Conservation (phyloP, 202 grass and related monocot genomes). For the Schoenoplectus triqueter region DNA sequence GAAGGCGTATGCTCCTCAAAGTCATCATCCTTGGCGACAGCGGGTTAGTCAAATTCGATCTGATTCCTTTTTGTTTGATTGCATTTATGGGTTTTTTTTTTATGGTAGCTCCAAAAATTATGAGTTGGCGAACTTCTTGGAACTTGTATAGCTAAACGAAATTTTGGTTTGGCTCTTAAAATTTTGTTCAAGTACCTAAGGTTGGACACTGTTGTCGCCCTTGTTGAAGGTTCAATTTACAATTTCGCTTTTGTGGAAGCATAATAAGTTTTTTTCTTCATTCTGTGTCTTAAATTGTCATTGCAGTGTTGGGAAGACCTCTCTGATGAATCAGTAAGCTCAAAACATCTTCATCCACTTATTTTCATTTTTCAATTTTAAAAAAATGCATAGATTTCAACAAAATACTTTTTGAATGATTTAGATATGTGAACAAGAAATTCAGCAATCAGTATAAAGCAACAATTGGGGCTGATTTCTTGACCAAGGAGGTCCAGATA, state of each 20-base stretch:
- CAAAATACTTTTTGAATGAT: neutral
- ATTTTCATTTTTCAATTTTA: neutral
- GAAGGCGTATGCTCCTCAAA: slow-evolving; percentile 91
- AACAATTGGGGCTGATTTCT: slow-evolving; percentile 86
- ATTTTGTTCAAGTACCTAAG: neutral
- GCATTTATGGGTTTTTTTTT: neutral
- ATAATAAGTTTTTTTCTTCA: neutral
- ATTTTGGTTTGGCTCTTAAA: neutral
- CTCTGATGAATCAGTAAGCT: slow-evolving; percentile 94
- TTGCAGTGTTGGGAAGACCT: slow-evolving; percentile 88
- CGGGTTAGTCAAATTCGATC: slow-evolving; percentile 61
- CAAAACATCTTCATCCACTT: slow-evolving; percentile 36
- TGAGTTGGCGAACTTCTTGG: neutral
- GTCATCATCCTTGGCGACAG: slow-evolving; percentile 99
- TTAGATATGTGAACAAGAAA: slow-evolving; percentile 88
- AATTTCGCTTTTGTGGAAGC: neutral
- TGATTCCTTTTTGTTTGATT: slow-evolving; percentile 18
- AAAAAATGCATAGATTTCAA: neutral
- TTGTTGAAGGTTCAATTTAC: slow-evolving; percentile 1
- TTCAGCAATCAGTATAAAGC: slow-evolving; percentile 99
- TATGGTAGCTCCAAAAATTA: neutral
- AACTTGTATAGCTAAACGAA: neutral
- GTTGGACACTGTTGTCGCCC: too few species aligned
- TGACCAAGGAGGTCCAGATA: slow-evolving; percentile 92
- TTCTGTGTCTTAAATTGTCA: neutral